Conservation (phyloP, 306 rosid species). For the Trifolium fragiferum region DNA sequence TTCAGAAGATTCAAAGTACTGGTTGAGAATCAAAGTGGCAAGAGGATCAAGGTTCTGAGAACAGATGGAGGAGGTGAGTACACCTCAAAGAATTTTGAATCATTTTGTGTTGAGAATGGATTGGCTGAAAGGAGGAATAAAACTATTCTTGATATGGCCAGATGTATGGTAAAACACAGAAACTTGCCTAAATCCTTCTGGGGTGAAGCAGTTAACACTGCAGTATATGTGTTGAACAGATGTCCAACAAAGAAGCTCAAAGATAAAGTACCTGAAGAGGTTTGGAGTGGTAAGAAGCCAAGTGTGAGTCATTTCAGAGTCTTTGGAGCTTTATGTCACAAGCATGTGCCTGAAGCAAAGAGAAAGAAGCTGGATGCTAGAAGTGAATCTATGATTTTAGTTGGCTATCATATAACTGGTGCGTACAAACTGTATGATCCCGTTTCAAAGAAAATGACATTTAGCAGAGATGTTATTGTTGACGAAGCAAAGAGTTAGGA, state of each 20-base stretch:
- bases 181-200: background rate
- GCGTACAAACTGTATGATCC: too few relatives aligned
- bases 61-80: background rate
- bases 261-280: background rate
- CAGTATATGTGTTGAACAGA: too few relatives aligned
- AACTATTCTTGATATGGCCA: background rate
- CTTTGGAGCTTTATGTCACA: background rate
- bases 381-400: too few relatives aligned
- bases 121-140: background rate
- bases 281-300: background rate
- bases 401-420: too few relatives aligned
- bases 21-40: background rate
- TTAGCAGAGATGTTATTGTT: too few relatives aligned
- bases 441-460: too few relatives aligned
- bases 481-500: too few relatives aligned
- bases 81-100: background rate
- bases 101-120: background rate
- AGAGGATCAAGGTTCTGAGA: background rate
- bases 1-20: too few relatives aligned
- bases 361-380: too few relatives aligned
- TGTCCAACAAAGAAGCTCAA: background rate
- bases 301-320: too few relatives aligned
- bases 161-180: background rate
- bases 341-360: too few relatives aligned
- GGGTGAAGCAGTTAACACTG: background rate